These are phyloP conservation scores for Tulasnella sp. DNA, from an alignment of 768 basidiomycete species.

Conservation along the genomic window DNA sequence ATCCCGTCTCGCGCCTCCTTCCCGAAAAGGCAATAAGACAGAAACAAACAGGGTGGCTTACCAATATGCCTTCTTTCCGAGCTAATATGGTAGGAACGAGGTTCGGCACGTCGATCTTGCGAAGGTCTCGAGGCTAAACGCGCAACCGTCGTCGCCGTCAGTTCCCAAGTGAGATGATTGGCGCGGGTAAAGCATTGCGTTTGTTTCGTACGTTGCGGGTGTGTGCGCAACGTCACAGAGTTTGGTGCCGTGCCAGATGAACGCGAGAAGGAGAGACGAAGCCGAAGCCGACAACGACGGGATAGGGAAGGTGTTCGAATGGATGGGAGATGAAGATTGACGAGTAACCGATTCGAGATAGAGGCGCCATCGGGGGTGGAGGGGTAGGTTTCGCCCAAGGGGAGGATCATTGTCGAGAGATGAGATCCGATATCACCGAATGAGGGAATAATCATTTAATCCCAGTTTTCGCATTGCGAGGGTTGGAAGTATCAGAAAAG, in stretches of 20 bases:
- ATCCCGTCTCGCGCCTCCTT: background rate
- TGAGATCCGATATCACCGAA: too few species aligned
- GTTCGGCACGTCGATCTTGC: conserved; percentile 95
- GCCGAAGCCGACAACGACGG: background rate
- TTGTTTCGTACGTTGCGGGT: too few species aligned
- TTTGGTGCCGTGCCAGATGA: background rate
- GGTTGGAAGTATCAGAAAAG: too few species aligned
- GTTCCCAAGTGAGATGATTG: background rate
- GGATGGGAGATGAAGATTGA: too few species aligned
- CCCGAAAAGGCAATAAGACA: background rate
- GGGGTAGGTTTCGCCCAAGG: too few species aligned
- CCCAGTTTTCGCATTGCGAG: too few species aligned
- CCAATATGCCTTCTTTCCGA: conserved; percentile 82
- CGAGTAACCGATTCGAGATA: too few species aligned
- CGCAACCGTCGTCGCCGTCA: background rate
- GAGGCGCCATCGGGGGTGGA: too few species aligned
- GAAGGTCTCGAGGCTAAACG: conserved; percentile 81
- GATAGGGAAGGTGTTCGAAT: too few species aligned
- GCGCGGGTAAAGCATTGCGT: background rate
- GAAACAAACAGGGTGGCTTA: conserved; percentile 41
- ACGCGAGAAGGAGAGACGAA: too few species aligned
- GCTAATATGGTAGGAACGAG: conserved; percentile 91
- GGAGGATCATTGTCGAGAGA: too few species aligned
- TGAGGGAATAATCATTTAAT: too few species aligned
- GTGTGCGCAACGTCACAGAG: background rate